Base-by-base conservation (phyloP, 2,329 filamentous ascomycete species). In the Colletotrichum kahawae region DNA sequence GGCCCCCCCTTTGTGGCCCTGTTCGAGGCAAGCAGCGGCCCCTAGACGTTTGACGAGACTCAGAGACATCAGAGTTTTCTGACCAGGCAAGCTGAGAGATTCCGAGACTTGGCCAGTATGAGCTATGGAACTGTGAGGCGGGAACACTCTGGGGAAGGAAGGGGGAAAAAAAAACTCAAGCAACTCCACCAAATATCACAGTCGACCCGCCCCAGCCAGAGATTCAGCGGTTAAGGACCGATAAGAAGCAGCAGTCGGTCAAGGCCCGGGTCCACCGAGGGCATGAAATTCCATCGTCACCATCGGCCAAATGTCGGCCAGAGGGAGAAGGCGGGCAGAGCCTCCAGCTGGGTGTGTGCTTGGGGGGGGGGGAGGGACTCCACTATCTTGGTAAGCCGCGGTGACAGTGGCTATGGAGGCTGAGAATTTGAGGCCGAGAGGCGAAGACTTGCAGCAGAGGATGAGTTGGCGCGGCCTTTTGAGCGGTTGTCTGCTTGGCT, bases 201-300 rank as follows among this genome's bases (percentile, higher is more conserved):
- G 63, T 10, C 31, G 73, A 70, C 70, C 70, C 74, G 71, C 74
- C 65, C 66, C 36, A 33, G 51, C 36, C 60, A 63, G 33, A 76
- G 70, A 74, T 74, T 74, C 65, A 76, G 73, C 73, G 73, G 69
- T 72, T 75, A 76, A 74, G 74, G 74, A 74, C 74, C 74, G 74
- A 76, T 76, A 76, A 64, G 74, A 63, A 60, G 65, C 64, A 74
- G 65, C 51, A 56, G 66, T 74, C 71, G 70, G 65, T 74, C 70
- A 69, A 74, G 70, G 38, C 34, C 70, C 70, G 65, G 74, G 21
- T 70, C 74, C 74, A 76, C 74, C 65, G 74, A 70, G 59, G 65
- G 74, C 74, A 76, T 76, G 54, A 76, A 76, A 74, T 59, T 16
- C 38, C 51, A 51, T 76, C 36, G 74, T 76, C 65, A 69, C 56